Evolutionary conservation across 441 rosid species (phyloP).

Genomic region (Corymbia calophylla): DNA sequence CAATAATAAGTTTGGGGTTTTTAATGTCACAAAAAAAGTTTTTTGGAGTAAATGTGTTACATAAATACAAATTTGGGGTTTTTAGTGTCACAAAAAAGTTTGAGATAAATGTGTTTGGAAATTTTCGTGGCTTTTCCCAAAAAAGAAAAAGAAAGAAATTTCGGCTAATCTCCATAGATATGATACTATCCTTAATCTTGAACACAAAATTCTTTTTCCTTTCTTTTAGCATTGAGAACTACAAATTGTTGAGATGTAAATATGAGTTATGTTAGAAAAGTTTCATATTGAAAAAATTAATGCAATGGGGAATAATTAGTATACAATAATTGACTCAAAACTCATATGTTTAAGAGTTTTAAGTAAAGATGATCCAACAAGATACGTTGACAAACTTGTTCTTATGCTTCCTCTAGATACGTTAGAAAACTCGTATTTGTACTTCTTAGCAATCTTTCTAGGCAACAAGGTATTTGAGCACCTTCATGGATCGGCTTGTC

Average conservation of each 20-base stretch:
- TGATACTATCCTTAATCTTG: background rate
- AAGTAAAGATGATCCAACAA: accelerated
- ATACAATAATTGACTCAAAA: background rate
- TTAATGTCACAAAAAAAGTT: too few relatives aligned
- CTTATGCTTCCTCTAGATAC: too few relatives aligned
- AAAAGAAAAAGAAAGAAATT: too few relatives aligned
- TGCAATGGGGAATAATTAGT: background rate
- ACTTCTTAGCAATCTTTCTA: background rate
- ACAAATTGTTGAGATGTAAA: background rate
- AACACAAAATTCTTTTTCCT: background rate
- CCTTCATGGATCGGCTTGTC: too few relatives aligned
- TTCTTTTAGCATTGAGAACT: background rate
- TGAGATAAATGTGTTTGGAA: too few relatives aligned
- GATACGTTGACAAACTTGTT: background rate
- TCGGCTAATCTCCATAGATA: background rate
- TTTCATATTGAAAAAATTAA: background rate
- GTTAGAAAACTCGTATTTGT: too few relatives aligned
- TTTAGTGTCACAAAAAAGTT: too few relatives aligned
- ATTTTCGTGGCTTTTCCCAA: too few relatives aligned
- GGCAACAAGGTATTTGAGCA: too few relatives aligned
- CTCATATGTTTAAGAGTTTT: background rate
- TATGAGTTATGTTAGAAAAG: background rate
- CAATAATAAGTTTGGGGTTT: too few relatives aligned
- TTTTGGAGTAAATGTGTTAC: too few relatives aligned
- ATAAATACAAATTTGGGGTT: too few relatives aligned